phyloP scores from a whole-genome alignment of 805 yeast genomes.

The Saturnispora ahearnii region DNA sequence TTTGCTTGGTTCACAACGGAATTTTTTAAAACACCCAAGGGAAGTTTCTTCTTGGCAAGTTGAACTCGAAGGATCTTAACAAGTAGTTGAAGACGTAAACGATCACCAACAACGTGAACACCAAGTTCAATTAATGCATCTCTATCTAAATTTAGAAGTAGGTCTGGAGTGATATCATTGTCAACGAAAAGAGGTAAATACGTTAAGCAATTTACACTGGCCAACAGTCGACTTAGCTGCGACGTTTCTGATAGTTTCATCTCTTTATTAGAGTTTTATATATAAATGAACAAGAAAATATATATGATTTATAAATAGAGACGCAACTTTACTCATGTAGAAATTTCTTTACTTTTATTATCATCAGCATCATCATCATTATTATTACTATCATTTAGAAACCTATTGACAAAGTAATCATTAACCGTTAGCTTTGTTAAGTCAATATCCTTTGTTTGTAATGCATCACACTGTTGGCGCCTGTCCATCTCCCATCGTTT shows the following conservation, averaged over 20 bases:
- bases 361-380: background rate
- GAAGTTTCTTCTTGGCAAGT: constrained; percentile 17
- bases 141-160: constrained; percentile 53
- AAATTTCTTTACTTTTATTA: background rate
- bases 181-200: constrained; percentile 27
- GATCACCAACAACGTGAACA: constrained; percentile 70
- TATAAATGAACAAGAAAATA: background rate
- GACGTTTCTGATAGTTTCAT: constrained; percentile 8
- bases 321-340: background rate
- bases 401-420: background rate
- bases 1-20: constrained; percentile 13
- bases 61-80: constrained; percentile 38
- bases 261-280: background rate
- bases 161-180: constrained; percentile 47
- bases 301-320: background rate
- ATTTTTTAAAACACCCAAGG: constrained; percentile 15
- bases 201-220: constrained; percentile 21
- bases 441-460: background rate
- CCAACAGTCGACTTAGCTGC: constrained; percentile 3
- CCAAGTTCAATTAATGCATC: constrained; percentile 66
- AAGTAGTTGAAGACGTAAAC: constrained; percentile 58
- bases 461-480: background rate
- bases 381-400: background rate
- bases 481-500: background rate
- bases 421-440: background rate